Percentiles rank a stretch among this genome's conserved stretches.
Evolutionary conservation across 2,329 filamentous ascomycete genomes (phyloP).

Genomic region (Beauveria bassiana): DNA sequence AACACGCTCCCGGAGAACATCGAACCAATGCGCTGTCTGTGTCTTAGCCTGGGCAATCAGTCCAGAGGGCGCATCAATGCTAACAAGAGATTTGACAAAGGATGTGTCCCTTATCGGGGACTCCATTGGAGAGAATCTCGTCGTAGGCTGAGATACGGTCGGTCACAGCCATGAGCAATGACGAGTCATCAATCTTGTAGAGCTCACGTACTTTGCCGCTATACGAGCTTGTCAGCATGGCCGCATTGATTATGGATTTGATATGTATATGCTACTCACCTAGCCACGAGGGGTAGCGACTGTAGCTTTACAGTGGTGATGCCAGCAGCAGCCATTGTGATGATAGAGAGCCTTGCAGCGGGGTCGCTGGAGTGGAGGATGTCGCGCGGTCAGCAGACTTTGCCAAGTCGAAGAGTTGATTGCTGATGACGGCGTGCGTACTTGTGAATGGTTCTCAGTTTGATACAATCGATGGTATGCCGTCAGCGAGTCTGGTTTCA

Average conservation of each 20-base stretch:
- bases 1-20: conserved; percentile 35
- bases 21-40: conserved; percentile 45
- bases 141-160: conserved; percentile 96
- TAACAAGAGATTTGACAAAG: conserved; percentile 32
- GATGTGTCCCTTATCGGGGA: conserved; percentile 46
- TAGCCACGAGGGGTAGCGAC: conserved; percentile 11
- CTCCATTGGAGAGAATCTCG: conserved; percentile 71
- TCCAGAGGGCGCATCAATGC: not conserved
- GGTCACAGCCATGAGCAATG: conserved; percentile 74
- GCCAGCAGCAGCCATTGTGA: not conserved
- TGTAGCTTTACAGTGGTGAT: conserved; percentile 8
- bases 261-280: not conserved
- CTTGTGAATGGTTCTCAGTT: not conserved
- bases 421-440: not conserved
- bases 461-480: not conserved
- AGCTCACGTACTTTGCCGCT: conserved; percentile 71
- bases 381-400: not conserved
- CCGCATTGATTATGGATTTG: not conserved
- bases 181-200: conserved; percentile 59
- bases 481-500: not conserved
- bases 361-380: not conserved
- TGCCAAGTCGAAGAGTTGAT: not conserved
- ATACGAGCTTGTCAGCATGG: not conserved
- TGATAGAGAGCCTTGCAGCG: not conserved
- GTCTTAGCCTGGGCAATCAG: not conserved